These are phyloP conservation scores for Papiliotrema fonsecae DNA, from an alignment of 1,284 basidiomycete genomes.

Conservation along the genomic window DNA sequence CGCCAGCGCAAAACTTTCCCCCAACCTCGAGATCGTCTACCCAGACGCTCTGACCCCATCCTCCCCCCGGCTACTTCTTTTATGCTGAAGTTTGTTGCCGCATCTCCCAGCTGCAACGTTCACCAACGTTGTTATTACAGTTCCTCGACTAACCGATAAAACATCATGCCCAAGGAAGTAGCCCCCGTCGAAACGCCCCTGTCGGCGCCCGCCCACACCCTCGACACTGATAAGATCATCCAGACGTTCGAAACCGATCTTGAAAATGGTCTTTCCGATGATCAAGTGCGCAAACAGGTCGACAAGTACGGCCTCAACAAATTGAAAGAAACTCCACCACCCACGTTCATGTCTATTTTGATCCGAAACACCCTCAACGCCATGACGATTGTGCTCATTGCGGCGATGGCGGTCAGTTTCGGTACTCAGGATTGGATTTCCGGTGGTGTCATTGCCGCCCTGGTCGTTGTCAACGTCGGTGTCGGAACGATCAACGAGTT, in stretches of 20 bases:
- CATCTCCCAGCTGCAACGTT: not conserved
- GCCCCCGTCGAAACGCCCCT: not conserved
- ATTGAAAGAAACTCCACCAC: constrained; percentile 42
- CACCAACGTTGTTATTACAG: not conserved
- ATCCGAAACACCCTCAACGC: constrained; percentile 45
- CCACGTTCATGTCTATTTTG: constrained; percentile 30
- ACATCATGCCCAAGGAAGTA: not conserved
- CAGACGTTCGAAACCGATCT: constrained; percentile 34
- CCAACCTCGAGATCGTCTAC: no score
- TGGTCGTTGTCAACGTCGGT: constrained; percentile 57
- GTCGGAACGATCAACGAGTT: constrained; percentile 48
- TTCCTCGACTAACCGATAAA: not conserved
- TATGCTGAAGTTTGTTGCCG: not conserved
- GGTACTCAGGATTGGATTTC: constrained; percentile 61
- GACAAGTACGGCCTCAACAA: constrained; percentile 46
- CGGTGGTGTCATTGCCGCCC: constrained; percentile 60
- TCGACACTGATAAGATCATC: constrained; percentile 30
- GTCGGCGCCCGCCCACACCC: constrained; percentile 28
- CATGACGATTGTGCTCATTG: constrained; percentile 49
- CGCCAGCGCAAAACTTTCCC: no score
- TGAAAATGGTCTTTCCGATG: constrained; percentile 31
- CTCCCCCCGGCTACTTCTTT: not conserved
- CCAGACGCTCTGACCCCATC: no score
- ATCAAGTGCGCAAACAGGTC: constrained; percentile 27
- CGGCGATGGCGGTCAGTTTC: constrained; percentile 61